phyloP scores from a whole-genome alignment of 176 grass and related monocot species.

The Thalia dealbata region DNA sequence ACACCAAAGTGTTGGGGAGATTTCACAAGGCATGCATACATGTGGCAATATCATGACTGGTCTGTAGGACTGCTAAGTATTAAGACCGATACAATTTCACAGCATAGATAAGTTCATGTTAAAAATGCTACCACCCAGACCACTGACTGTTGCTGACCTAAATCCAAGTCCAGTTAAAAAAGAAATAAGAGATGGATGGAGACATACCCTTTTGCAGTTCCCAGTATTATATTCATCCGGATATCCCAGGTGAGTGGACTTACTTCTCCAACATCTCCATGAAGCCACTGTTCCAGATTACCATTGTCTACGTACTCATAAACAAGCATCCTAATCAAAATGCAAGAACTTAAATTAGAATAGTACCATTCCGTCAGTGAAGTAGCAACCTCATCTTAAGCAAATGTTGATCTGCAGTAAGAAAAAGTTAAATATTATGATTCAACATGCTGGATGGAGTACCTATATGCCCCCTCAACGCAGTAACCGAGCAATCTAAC shows the following conservation, averaged over 20 bases:
- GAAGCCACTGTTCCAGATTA: slow-evolving; percentile 79
- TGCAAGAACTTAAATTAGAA: background rate
- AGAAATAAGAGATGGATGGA: background rate
- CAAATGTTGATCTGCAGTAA: background rate
- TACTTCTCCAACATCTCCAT: slow-evolving; percentile 49
- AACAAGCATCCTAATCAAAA: slow-evolving; percentile 59
- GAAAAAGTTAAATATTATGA: background rate
- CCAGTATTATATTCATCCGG: slow-evolving; percentile 93
- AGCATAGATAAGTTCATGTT: background rate
- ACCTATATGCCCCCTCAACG: slow-evolving; percentile 79
- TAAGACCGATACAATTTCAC: background rate
- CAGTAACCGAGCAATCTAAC: slow-evolving; percentile 93
- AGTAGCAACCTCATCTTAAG: background rate
- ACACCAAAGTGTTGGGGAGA: background rate
- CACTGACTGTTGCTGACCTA: background rate
- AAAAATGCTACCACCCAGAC: background rate
- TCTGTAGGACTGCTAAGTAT: background rate
- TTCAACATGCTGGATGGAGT: background rate
- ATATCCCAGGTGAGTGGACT: slow-evolving; percentile 81
- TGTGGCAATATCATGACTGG: background rate
- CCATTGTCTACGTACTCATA: slow-evolving; percentile 92
- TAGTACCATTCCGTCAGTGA: background rate
- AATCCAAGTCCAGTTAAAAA: background rate
- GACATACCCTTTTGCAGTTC: slow-evolving; percentile 85
- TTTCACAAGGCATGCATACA: background rate